Evolutionary conservation across 176 grass and related monocot genomes (phyloP).

Genomic region (Oryza nivara): DNA sequence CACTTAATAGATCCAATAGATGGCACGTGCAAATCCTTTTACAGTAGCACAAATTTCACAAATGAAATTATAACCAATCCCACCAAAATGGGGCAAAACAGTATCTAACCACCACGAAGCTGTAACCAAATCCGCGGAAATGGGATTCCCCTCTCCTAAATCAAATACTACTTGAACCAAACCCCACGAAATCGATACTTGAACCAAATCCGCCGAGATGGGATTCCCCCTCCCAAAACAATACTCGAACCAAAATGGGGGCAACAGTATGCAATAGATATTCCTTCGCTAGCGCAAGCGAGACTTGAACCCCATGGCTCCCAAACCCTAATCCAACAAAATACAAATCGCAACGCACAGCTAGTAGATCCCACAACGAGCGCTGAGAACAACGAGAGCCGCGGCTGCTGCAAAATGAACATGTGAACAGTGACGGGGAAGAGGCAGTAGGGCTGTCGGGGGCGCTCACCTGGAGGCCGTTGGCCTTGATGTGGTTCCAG

Average conservation of each 20-base stretch:
- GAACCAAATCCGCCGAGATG: neutral
- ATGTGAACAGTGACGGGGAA: neutral
- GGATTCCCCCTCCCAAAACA: neutral
- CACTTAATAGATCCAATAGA: neutral
- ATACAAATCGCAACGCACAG: neutral
- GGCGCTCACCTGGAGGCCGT: constrained; percentile 68
- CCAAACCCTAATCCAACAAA: constrained; percentile 6
- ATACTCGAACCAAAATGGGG: too few relatives aligned
- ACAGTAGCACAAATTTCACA: neutral
- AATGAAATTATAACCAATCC: neutral
- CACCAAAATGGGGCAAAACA: neutral
- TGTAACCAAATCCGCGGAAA: too few relatives aligned
- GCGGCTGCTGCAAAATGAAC: neutral
- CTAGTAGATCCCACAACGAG: neutral
- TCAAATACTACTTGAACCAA: too few relatives aligned
- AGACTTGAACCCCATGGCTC: neutral
- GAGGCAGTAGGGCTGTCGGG: neutral
- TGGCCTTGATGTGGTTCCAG: constrained; percentile 86
- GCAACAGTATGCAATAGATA: too few relatives aligned
- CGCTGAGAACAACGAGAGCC: neutral
- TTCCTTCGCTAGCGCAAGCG: too few relatives aligned
- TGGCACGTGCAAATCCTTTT: neutral
- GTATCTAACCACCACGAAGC: too few relatives aligned
- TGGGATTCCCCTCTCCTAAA: neutral
- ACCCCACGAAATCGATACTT: neutral